Evolutionary conservation across 1,284 basidiomycete species (phyloP), one percentile per base, ranked within the genome.

Genomic region (Cryptococcus wingfieldii): DNA sequence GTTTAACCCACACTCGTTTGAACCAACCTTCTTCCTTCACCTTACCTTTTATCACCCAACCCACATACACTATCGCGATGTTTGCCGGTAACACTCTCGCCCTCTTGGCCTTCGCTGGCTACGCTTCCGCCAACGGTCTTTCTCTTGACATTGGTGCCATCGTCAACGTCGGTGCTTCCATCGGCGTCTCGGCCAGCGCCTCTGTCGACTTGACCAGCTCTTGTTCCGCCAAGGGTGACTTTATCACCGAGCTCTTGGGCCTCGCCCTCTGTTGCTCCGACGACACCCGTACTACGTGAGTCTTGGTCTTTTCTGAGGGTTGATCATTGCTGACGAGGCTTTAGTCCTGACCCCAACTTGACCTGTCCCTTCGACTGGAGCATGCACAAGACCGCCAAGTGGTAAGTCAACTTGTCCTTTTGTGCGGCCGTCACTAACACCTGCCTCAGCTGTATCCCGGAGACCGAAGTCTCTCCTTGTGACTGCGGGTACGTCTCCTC

Each of bases 401-500:
- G 61, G 65, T 67, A 28, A 54, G 60, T 48, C 31, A 10, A 34
- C 31, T 34, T 34, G 31, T 10, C 10, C 31, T 34, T 10, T 34
- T 34, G 31, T 10, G 6, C 31, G 10, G 10, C 31, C 10, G 10
- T 34, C 7, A 34, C 31, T 34, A 1, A 34, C 31, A 10, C 31
- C 31, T 10, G 6, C 7, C 31, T 34, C 34, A 66, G 66, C 51
- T 71, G 69, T 52, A 62, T 67, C 48, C 66, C 65, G n/a, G 47
- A 49, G 37, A 58, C 55, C 28, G 69, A 68, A 51, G 61, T 68
- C 47, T 54, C 56, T 23, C 55, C 57, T 18, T 67, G 67, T 54
- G 70, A 73, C 58, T 74, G 73, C 53, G 69, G 71, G 50, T 23
- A 23, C 23, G 23, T 23, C 23, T 23, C 23, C 23, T 23, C 23